These are phyloP conservation scores for Nissolia schottii DNA, from an alignment of 306 rosid genomes.

Conservation along the genomic window DNA sequence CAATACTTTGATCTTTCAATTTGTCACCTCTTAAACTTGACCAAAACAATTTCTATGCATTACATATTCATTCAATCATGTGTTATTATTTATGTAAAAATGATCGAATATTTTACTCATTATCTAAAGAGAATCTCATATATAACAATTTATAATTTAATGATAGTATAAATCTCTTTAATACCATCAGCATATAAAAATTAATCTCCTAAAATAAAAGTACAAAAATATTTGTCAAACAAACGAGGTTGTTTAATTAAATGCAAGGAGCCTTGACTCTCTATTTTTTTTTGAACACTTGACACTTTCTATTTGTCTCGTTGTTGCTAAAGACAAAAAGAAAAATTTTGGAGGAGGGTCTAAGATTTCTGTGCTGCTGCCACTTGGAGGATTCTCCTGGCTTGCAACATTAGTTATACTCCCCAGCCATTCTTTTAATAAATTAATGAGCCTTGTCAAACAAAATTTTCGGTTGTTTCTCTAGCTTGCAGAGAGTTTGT, in stretches of 20 bases:
- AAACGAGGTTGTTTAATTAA: conserved; percentile 32
- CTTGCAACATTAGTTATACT: conserved; percentile 24
- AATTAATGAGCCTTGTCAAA: conserved; percentile 46
- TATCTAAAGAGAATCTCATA: too few species aligned
- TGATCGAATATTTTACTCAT: too few species aligned
- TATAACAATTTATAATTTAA: too few species aligned
- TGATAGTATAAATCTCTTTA: too few species aligned
- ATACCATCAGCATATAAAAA: too few species aligned
- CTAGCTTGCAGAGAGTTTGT: conserved; percentile 22
- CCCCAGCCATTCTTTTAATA: conserved; percentile 11
- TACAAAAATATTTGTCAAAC: conserved; percentile 15
- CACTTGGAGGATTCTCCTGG: conserved; percentile 69
- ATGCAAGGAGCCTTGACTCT: conserved; percentile 40
- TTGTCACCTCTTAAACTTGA: too few species aligned
- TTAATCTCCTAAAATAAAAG: not conserved
- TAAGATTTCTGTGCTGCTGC: conserved; percentile 43
- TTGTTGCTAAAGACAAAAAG: conserved; percentile 36
- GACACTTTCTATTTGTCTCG: conserved; percentile 52
- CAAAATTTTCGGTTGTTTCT: conserved; percentile 26
- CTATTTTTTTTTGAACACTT: too few species aligned
- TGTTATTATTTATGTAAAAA: too few species aligned
- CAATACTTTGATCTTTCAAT: too few species aligned
- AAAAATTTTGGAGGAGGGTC: conserved; percentile 14
- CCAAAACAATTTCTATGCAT: too few species aligned
- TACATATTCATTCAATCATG: too few species aligned